Base-by-base conservation (phyloP, 345 rosid species). In the Citrus reticulata region DNA sequence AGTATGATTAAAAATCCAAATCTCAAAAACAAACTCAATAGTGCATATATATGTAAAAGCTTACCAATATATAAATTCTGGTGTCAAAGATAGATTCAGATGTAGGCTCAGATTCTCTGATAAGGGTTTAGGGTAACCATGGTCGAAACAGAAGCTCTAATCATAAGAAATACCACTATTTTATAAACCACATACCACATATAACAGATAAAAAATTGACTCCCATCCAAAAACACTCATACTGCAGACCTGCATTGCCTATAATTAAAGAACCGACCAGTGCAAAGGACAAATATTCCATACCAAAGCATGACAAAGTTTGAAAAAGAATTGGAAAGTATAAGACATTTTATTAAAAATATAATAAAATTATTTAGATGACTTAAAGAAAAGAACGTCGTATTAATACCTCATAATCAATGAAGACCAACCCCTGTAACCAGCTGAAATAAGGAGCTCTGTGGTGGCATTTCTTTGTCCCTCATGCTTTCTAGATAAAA, bases 391-490 rank as follows among this genome's bases (percentile, higher is more conserved):
- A 27, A 63, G 74, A 68, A 57, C 19, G n/a, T 49, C 57, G 29
- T 29, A 72, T 13, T 7, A 70, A 10, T 86, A 94, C 97, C 97
- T 95, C 97, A 89, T 87, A 75, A 95, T 89, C 89, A 90, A 74
- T 39, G 79, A 80, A 27, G 85, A 88, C 98, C 98, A 93, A 11
- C 83, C 78, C 7, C 71, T 81, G 76, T 86, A 92, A 72, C 98
- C 97, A 46, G 85, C 83, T 65, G 91, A 85, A 57, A 60, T 57
- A 64, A 95, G 85, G 79, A 81, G 80, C 72, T 89, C 79, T 1
- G 24, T 32, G 27, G 90, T 84, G 19, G 63, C 74, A 85, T 85
- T 84, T 65, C 86, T 64, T 76, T 84, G 85, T 42, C 10, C 79
- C 76, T 84, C 86, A 3, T 86, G 85, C 77, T 68, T 86, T 79